Percentiles rank a stretch among this genome's conserved stretches.
phyloP scores from a whole-genome alignment of 148 eudicot genomes.

The Chenopodium quinoa region DNA sequence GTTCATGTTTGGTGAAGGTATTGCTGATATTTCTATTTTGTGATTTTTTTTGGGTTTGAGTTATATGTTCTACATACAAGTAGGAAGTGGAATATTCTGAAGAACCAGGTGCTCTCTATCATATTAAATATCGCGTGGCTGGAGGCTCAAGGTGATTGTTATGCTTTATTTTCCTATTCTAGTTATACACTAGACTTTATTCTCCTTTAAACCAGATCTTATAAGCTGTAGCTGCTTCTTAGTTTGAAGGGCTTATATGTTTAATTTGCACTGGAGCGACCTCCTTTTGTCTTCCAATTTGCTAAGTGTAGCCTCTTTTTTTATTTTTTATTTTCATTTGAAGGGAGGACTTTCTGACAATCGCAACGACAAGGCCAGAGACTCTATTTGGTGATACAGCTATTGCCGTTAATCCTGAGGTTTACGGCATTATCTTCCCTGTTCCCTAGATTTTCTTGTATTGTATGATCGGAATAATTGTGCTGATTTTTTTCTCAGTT shows the following conservation, averaged over 20 bases:
- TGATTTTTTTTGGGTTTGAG: background rate
- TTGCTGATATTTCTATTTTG: conserved; percentile 9
- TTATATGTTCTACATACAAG: conserved; percentile 15
- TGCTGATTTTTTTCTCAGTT: background rate
- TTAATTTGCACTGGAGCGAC: background rate
- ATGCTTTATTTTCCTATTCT: background rate
- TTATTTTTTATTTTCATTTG: conserved; percentile 14
- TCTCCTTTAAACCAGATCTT: background rate
- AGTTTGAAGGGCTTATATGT: background rate
- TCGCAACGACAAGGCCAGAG: conserved; percentile 97
- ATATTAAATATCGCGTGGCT: conserved; percentile 96
- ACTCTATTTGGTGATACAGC: conserved; percentile 97
- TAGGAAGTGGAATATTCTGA: conserved; percentile 99
- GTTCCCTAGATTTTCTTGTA: background rate
- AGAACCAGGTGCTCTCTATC: conserved; percentile 88
- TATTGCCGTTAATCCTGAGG: conserved; percentile 95
- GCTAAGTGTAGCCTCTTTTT: too few relatives aligned
- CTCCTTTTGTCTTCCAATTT: background rate
- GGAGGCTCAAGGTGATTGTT: conserved; percentile 79
- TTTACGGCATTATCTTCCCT: conserved; percentile 19
- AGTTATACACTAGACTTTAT: background rate
- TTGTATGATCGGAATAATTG: background rate
- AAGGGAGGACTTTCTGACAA: conserved; percentile 81
- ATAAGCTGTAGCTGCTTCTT: background rate
- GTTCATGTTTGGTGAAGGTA: conserved; percentile 7